phyloP scores from a whole-genome alignment of 352 stramenopile genomes.

The Phytophthora aleatoria region DNA sequence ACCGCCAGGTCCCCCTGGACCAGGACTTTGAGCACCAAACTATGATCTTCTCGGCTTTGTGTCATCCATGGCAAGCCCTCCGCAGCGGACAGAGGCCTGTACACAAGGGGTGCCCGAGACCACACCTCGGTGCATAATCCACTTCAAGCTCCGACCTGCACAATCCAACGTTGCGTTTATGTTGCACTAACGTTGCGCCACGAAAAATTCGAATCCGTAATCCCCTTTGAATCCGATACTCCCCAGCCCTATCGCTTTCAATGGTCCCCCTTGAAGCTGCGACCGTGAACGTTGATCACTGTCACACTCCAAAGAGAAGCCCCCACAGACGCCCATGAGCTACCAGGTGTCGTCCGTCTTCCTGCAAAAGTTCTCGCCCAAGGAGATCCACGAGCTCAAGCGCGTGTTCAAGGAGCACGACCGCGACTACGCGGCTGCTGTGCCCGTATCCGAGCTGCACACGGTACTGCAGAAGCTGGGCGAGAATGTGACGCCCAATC shows the following conservation, averaged over 20 bases:
- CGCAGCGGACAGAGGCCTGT: not conserved
- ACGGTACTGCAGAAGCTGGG: slow-evolving; percentile 78
- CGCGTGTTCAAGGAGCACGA: slow-evolving; percentile 88
- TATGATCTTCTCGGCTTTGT: not conserved
- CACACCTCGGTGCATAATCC: not conserved
- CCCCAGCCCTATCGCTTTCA: slow-evolving; percentile 5
- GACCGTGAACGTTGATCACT: slow-evolving; percentile 3
- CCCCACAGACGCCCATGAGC: slow-evolving; percentile 55
- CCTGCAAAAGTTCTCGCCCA: slow-evolving; percentile 87
- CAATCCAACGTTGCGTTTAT: not conserved
- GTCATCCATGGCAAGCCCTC: not conserved
- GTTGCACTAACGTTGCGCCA: not conserved
- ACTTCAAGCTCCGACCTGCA: not conserved
- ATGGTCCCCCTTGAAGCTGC: slow-evolving; percentile 25
- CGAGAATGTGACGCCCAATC: slow-evolving; percentile 74
- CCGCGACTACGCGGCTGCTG: slow-evolving; percentile 63
- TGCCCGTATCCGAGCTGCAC: slow-evolving; percentile 52
- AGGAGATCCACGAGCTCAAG: slow-evolving; percentile 89
- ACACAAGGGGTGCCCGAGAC: not conserved
- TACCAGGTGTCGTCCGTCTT: slow-evolving; percentile 86
- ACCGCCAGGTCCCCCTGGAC: not conserved
- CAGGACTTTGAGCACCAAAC: not conserved
- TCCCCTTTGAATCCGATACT: slow-evolving; percentile 7
- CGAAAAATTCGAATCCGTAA: slow-evolving; percentile 18
- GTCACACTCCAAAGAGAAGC: slow-evolving; percentile 18